Conservation (phyloP, 208 protist species). For the Trypanosoma mega region DNA sequence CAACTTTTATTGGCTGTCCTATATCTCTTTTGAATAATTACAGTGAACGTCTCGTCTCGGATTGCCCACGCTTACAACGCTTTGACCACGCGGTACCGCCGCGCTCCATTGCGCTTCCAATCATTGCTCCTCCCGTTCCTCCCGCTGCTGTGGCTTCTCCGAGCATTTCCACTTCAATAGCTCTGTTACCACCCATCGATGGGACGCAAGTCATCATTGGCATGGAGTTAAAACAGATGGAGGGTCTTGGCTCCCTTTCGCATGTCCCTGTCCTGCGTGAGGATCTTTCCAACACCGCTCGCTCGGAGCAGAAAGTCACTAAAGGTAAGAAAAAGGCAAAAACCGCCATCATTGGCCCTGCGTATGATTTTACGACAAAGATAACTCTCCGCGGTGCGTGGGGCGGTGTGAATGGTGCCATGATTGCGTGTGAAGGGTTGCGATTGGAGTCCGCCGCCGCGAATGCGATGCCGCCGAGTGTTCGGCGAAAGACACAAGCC, state of each 20-base stretch:
- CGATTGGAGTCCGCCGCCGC: conserved; percentile 2
- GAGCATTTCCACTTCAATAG: not conserved
- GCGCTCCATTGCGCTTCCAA: not conserved
- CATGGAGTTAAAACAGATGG: conserved; percentile 40
- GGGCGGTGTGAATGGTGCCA: conserved; percentile 18
- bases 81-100: conserved; percentile 42
- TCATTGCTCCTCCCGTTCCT: too few species aligned
- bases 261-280: conserved; percentile 23
- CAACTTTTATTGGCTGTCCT: conserved; percentile 68
- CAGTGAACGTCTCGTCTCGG: conserved; percentile 33
- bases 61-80: conserved; percentile 48
- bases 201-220: not conserved
- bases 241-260: conserved; percentile 35
- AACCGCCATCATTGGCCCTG: conserved; percentile 11
- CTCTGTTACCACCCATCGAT: too few species aligned
- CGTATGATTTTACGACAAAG: conserved; percentile 34
- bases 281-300: conserved; percentile 1
- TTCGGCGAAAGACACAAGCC: not conserved
- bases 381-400: conserved; percentile 34
- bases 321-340: conserved; percentile 29
- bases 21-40: conserved; percentile 67
- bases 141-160: not conserved
- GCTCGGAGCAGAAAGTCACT: not conserved
- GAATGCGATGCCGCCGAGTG: not conserved
- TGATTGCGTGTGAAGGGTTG: conserved; percentile 12